phyloP scores from a whole-genome alignment of 495 filamentous ascomycete species.

The Melanomma pulvis-pyrius region DNA sequence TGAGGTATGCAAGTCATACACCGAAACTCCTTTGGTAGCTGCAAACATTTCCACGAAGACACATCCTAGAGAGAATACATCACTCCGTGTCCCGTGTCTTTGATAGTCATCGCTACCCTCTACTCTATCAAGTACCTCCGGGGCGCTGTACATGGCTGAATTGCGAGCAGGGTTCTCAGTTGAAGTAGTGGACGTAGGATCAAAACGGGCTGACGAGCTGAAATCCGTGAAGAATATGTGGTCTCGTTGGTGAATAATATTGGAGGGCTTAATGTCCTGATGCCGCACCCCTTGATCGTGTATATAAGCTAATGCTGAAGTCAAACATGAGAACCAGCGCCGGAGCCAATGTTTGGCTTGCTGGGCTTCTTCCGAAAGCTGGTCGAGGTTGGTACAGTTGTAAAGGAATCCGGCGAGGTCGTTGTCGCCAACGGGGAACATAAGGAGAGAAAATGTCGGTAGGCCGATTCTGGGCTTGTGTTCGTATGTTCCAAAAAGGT shows the following conservation, averaged over 20 bases:
- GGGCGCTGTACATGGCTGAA: not conserved
- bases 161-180: conserved; percentile 10
- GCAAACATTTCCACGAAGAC: conserved; percentile 17
- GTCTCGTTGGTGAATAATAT: not conserved
- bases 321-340: conserved; percentile 8
- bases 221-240: conserved; percentile 17
- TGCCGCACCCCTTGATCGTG: conserved; percentile 5
- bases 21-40: no score
- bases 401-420: conserved; percentile 15
- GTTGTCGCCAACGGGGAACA: conserved; percentile 15
- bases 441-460: conserved; percentile 18
- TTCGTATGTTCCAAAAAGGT: conserved; percentile 23
- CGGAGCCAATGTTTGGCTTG: not conserved
- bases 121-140: not conserved
- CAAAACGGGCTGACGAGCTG: conserved; percentile 5
- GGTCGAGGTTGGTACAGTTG: no score
- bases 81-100: conserved; percentile 3
- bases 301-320: conserved; percentile 7
- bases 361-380: not conserved
- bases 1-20: no score
- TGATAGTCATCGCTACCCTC: not conserved
- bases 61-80: conserved; percentile 17
- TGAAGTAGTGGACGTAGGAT: not conserved
- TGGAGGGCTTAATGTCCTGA: conserved; percentile 8
- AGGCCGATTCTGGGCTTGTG: not conserved